Conservation (phyloP, 1,284 basidiomycete species). For the Bondarzewia mesenterica region DNA sequence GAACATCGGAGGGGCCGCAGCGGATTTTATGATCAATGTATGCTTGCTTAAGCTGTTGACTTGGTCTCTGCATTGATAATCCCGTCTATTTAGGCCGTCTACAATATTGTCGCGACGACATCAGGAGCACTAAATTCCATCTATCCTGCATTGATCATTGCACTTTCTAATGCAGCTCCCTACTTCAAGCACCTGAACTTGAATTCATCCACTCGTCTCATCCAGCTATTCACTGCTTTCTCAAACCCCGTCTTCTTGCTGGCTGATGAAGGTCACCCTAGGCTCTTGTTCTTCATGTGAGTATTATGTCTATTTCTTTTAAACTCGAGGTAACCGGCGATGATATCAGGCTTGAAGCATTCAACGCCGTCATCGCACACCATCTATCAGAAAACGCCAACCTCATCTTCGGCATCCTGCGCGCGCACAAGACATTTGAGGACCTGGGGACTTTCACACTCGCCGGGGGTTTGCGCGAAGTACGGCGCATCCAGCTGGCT, state of each 20-base stretch:
- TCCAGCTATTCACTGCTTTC: slow-evolving; percentile 87
- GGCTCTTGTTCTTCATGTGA: slow-evolving; percentile 85
- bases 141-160: slow-evolving; percentile 89
- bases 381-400: slow-evolving; percentile 77
- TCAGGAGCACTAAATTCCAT: slow-evolving; percentile 73
- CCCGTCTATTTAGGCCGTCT: slow-evolving; percentile 56
- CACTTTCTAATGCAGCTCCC: slow-evolving; percentile 83
- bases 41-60: slow-evolving; percentile 18
- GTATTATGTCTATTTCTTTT: slow-evolving; percentile 10
- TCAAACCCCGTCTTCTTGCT: slow-evolving; percentile 84
- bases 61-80: not conserved
- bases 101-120: slow-evolving; percentile 83
- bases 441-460: slow-evolving; percentile 86
- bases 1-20: slow-evolving; percentile 64
- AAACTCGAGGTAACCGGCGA: too few relatives aligned
- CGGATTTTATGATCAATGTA: slow-evolving; percentile 85
- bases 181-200: slow-evolving; percentile 79
- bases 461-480: slow-evolving; percentile 74
- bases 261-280: slow-evolving; percentile 89
- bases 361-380: slow-evolving; percentile 77
- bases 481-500: slow-evolving; percentile 63
- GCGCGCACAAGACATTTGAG: slow-evolving; percentile 78
- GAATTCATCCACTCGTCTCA: slow-evolving; percentile 72
- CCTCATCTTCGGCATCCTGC: slow-evolving; percentile 79
- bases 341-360: slow-evolving; percentile 70